Conservation (phyloP, 2,329 filamentous ascomycete genomes). For the Penicillium freii region DNA sequence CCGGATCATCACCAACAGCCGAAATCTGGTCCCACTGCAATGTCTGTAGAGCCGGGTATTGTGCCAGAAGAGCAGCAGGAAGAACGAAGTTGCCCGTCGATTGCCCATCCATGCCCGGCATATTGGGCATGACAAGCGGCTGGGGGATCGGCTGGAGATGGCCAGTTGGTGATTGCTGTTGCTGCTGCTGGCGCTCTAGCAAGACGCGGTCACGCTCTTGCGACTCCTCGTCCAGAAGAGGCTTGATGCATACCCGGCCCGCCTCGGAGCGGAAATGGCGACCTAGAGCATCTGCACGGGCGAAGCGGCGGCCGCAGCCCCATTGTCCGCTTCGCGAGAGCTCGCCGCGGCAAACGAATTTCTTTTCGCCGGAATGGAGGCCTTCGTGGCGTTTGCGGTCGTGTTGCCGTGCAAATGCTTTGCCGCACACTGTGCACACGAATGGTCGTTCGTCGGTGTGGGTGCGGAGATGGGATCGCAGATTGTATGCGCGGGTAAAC, state of each 20-base stretch:
- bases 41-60: conserved; percentile 89
- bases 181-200: conserved; percentile 68
- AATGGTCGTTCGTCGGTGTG: conserved; percentile 97
- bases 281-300: conserved; percentile 89
- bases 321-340: conserved; percentile 79
- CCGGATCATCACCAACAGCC: conserved; percentile 56
- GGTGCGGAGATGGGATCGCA: conserved; percentile 90
- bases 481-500: conserved; percentile 94
- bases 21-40: conserved; percentile 82
- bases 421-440: conserved; percentile 93
- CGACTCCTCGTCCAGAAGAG: conserved; percentile 92
- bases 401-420: conserved; percentile 95
- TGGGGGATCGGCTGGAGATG: conserved; percentile 59
- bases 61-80: conserved; percentile 83
- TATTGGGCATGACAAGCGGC: conserved; percentile 60
- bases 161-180: conserved; percentile 55
- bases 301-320: conserved; percentile 92
- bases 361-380: conserved; percentile 95
- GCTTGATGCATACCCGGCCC: conserved; percentile 93
- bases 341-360: conserved; percentile 92
- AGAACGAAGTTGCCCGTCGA: conserved; percentile 64
- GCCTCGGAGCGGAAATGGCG: conserved; percentile 95
- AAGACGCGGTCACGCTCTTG: conserved; percentile 73
- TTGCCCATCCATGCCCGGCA: conserved; percentile 60
- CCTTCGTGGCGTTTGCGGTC: conserved; percentile 97